Base-by-base conservation (phyloP, 2,329 filamentous ascomycete genomes). In the Diaporthe destruens region DNA sequence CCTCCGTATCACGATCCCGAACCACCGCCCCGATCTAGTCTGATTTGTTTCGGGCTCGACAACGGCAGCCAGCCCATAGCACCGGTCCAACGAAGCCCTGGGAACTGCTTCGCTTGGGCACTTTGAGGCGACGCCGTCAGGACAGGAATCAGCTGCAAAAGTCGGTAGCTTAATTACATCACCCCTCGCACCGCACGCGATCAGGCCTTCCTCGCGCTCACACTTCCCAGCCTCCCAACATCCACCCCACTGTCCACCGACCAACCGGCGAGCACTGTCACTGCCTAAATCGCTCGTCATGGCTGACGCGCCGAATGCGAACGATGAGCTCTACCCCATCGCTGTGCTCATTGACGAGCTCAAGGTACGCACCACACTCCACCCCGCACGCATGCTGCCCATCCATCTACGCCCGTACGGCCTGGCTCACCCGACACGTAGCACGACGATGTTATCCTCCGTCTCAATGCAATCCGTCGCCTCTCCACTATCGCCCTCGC, bases 271-370 rank as follows among this genome's bases (percentile, higher is more conserved):
- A 44, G 42, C 42, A 70, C 25, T 71, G 61, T 47, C 67, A 68
- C 49, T 49, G 71, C 59, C 71, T 61, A 66, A 75, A 75, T 79
- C 80, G 80, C 83, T 85, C 89, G 89, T 84, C 84, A 98, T 98
- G 96, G 94, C 90, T 85, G 90, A 98, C 87, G 93, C 92, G 86
- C 89, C 92, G 84, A 94, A 92, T 85, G 91, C 96, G 87, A 97
- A 93, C 84, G 96, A 99, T 87, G 97, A 98, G 92, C 95, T 99
- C 81, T 99, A 98, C 85, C 96, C 96, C 83, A 99, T 99, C 88
- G 96, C 97, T 82, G 96, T 99, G 78, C 92, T 99, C 85, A 99
- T 99, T 85, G 96, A 99, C 85, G 96, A 99, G 90, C 90, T 99
- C 81, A 99, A 98, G 94, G 95, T 98, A 90, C 80, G 84, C 80